These are phyloP conservation scores for Scheffersomyces cryptocercus DNA, from an alignment of 1,139 yeast species.

Conservation along the genomic window DNA sequence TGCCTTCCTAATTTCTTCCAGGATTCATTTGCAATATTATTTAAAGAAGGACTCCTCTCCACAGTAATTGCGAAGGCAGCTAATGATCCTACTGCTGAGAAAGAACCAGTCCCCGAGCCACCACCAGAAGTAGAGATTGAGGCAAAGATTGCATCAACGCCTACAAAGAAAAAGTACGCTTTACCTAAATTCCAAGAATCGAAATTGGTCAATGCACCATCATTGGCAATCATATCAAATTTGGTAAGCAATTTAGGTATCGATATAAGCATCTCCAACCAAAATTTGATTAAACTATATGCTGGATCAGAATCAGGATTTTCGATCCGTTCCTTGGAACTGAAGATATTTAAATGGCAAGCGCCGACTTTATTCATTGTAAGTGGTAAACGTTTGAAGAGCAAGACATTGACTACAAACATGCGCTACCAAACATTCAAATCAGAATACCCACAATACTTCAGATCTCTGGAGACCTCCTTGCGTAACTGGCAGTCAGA, in stretches of 20 bases:
- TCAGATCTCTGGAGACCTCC: conserved; percentile 32
- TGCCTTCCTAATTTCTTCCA: conserved; percentile 39
- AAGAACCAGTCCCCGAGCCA: not conserved
- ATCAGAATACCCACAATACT: conserved; percentile 52
- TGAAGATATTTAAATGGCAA: conserved; percentile 84
- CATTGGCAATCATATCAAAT: conserved; percentile 43
- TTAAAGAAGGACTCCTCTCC: conserved; percentile 31
- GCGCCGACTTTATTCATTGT: conserved; percentile 79
- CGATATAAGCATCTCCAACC: conserved; percentile 24
- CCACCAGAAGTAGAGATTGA: not conserved
- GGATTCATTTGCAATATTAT: conserved; percentile 33
- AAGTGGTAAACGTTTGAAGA: conserved; percentile 57
- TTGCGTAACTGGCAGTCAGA: conserved; percentile 34
- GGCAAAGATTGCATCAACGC: not conserved
- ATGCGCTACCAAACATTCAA: conserved; percentile 54
- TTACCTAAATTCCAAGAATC: conserved; percentile 29
- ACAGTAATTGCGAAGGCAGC: conserved; percentile 1
- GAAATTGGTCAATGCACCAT: conserved; percentile 39
- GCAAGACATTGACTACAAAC: conserved; percentile 42
- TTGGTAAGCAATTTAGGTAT: conserved; percentile 23
- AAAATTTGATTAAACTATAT: conserved; percentile 62
- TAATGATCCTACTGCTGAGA: not conserved
- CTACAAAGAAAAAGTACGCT: not conserved
- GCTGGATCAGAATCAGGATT: conserved; percentile 79
- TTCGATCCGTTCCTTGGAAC: conserved; percentile 83